Evolutionary conservation across 2,329 filamentous ascomycete genomes (phyloP).

Genomic region (Coniochaeta sp.): DNA sequence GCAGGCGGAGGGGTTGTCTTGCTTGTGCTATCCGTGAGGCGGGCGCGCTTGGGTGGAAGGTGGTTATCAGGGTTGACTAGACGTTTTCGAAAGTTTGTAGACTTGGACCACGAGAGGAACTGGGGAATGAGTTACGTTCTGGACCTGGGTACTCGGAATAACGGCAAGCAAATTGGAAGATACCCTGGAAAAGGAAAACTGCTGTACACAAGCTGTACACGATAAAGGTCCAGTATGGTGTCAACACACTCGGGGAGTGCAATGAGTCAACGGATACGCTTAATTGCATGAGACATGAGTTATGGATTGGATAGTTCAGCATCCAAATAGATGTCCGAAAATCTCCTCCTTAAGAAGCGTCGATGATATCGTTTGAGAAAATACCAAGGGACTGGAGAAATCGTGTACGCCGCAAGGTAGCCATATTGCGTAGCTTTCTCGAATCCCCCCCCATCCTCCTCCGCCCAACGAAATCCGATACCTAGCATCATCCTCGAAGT

Average conservation of each 20-base stretch:
- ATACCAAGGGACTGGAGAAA: not conserved
- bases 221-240: not conserved
- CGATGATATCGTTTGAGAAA: too few species aligned
- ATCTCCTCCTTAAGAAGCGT: too few species aligned
- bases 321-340: too few species aligned
- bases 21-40: constrained; percentile 70
- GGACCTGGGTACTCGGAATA: not conserved
- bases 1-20: constrained; percentile 60
- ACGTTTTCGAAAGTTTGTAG: not conserved
- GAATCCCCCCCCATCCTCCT: not conserved
- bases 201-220: not conserved
- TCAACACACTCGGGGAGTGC: too few species aligned
- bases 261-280: not conserved
- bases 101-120: not conserved
- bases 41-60: constrained; percentile 59
- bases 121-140: not conserved
- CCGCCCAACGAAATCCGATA: too few species aligned
- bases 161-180: not conserved
- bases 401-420: not conserved
- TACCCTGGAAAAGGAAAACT: not conserved
- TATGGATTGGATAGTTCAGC: not conserved
- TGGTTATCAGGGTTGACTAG: constrained; percentile 55
- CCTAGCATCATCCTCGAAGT: not conserved
- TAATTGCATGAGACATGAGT: not conserved
- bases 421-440: too few species aligned